Evolutionary conservation across 2,329 filamentous ascomycete genomes (phyloP).

Genomic region (Botryotinia calthae): DNA sequence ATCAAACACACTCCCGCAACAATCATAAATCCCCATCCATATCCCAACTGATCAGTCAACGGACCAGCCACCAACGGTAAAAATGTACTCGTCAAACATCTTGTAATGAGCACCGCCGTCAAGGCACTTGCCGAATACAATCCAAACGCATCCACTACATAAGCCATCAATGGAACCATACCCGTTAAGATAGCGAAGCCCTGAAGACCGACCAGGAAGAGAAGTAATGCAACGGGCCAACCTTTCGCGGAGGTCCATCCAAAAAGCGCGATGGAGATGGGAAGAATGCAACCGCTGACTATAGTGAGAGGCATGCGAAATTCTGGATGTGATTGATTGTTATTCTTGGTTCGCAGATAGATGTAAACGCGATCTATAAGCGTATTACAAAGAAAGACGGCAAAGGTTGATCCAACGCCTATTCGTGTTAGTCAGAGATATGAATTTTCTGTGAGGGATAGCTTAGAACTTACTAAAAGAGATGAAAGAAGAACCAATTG

Average conservation of each 20-base stretch:
- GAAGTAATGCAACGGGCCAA: slow-evolving; percentile 51
- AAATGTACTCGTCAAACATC: slow-evolving; percentile 48
- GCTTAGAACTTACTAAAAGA: slow-evolving; percentile 45
- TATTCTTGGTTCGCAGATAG: slow-evolving; percentile 25
- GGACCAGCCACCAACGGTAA: slow-evolving; percentile 52
- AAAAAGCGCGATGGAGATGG: slow-evolving; percentile 55
- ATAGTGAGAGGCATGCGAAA: slow-evolving; percentile 61
- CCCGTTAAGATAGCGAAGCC: slow-evolving; percentile 50
- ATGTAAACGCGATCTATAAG: slow-evolving; percentile 36
- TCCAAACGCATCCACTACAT: slow-evolving; percentile 51
- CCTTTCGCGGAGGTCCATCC: slow-evolving; percentile 51
- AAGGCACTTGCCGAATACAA: slow-evolving; percentile 43
- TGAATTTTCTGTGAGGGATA: neutral
- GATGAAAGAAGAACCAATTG: slow-evolving; percentile 53
- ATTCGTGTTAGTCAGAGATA: neutral
- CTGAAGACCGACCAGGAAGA: slow-evolving; percentile 46
- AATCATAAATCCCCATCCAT: slow-evolving; percentile 38
- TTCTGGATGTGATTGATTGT: slow-evolving; percentile 47
- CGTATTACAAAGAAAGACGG: slow-evolving; percentile 44
- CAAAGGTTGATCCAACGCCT: slow-evolving; percentile 37
- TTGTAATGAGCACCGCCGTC: slow-evolving; percentile 38
- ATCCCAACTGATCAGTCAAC: slow-evolving; percentile 47
- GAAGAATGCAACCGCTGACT: slow-evolving; percentile 51
- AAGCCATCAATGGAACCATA: slow-evolving; percentile 47
- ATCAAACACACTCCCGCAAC: slow-evolving; percentile 42